phyloP scores from a whole-genome alignment of 257 asterid genomes.

The Mitragyna speciosa region DNA sequence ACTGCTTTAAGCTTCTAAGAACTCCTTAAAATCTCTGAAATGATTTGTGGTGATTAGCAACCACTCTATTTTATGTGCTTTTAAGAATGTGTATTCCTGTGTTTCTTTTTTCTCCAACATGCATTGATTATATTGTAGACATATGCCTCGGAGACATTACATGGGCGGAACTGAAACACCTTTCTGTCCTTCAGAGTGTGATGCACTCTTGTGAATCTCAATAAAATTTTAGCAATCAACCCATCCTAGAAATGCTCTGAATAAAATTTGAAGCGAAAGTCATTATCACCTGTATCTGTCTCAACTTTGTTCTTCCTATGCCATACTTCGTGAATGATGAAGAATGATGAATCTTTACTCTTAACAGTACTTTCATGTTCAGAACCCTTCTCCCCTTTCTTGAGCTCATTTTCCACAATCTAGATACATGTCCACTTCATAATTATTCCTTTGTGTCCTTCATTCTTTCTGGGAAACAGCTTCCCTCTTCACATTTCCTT shows the following conservation, averaged over 20 bases:
- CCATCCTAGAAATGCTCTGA: neutral
- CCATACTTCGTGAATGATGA: neutral
- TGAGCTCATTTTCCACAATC: neutral
- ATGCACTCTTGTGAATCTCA: neutral
- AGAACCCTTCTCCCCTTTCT: neutral
- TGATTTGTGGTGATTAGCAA: neutral
- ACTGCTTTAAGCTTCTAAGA: neutral
- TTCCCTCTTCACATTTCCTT: neutral
- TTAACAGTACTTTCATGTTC: neutral
- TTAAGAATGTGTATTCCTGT: neutral
- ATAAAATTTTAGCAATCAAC: neutral
- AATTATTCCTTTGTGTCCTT: neutral
- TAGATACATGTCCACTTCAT: neutral
- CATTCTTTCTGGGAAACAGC: neutral
- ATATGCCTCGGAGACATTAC: neutral
- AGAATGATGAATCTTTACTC: neutral
- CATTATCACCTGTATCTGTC: neutral
- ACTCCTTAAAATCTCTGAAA: neutral
- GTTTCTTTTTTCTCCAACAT: neutral
- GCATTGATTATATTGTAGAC: too few species aligned
- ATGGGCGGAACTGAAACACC: neutral
- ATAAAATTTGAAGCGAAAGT: neutral
- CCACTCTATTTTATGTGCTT: neutral
- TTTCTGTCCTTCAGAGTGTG: too few species aligned
- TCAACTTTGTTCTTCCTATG: neutral